Percentiles rank a stretch among this genome's conserved stretches.
Conservation (phyloP, 176 grass and related monocot species). For the Saccharum spontaneum region DNA sequence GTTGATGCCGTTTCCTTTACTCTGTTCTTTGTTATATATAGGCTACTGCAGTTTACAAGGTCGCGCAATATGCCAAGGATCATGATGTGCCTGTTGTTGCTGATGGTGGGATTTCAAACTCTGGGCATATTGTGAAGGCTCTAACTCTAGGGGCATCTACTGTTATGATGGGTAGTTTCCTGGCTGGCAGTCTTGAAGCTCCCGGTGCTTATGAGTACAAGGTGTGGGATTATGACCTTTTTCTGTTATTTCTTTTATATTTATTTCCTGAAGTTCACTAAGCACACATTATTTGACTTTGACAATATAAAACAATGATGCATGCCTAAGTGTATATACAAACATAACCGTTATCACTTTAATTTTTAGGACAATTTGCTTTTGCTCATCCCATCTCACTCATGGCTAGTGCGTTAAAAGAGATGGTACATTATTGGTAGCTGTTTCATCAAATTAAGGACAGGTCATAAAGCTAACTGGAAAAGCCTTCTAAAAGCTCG, state of each 20-base stretch:
- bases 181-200: slow-evolving; percentile 89
- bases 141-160: slow-evolving; percentile 73
- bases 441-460: no score
- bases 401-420: not conserved
- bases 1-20: not conserved
- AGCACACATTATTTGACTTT: not conserved
- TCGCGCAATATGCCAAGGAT: slow-evolving; percentile 80
- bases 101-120: slow-evolving; percentile 95
- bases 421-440: not conserved
- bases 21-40: slow-evolving; percentile 27
- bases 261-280: not conserved
- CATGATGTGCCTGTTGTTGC: slow-evolving; percentile 83
- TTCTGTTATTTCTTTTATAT: not conserved
- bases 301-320: not conserved
- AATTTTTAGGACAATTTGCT: not conserved
- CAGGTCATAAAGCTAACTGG: not conserved
- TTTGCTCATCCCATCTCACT: not conserved
- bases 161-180: slow-evolving; percentile 96
- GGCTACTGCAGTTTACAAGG: slow-evolving; percentile 97
- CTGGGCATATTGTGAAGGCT: slow-evolving; percentile 98
- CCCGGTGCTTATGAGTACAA: slow-evolving; percentile 76
- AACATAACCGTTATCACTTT: not conserved
- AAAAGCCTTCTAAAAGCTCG: not conserved
- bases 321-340: not conserved
- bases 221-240: slow-evolving; percentile 29